Evolutionary conservation across 1,284 basidiomycete genomes (phyloP), one percentile per base, ranked within the genome.

Genomic region (Marasmius tenuissimus): DNA sequence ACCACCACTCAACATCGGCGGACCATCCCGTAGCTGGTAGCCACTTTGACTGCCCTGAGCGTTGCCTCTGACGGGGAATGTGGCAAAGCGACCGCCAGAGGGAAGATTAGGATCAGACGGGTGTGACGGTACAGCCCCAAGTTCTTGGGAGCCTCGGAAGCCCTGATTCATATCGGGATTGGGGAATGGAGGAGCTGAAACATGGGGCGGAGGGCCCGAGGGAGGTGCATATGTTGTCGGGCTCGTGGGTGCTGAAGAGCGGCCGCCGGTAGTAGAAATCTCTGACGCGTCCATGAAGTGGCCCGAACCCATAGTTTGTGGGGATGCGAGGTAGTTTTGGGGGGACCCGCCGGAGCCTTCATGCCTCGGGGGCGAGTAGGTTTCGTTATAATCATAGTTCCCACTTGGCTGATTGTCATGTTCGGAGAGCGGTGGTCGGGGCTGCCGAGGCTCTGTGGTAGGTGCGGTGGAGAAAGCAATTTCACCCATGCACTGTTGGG

Each of bases 401-500:
- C 63, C 45, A 11, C 61, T 14, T 35, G 40, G 42, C 12, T 40
- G 45, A 60, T 58, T 58, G 60, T 49, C 60, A 59, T 59, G 56
- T 50, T 57, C n/a, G 35, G 59, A 20, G 40, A 62, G 55, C 42
- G 45, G 54, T 33, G 68, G 42, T 59, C 60, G 57, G n/a, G 50
- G 61, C 11, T 18, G 57, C n/a, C 39, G 56, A 51, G 52, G 66
- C n/a, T 59, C 67, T n/a, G 69, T 71, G 7, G 74, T 68, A 20
- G 78, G 78, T 4, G 79, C 76, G 4, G 77, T 71, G 1, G 75
- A 86, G 67, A 91, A 85, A 4, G 72, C 68, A 34, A 93, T 84
- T 67, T 87, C 83, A 57, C 75, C 75, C 47, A 92, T 73, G 35
- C 80, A 80, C 64, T 82, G 83, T 65, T 86, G 77, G 0, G 90